Base-by-base conservation (phyloP, 1,139 yeast species). In the Blastobotrys indianensis region DNA sequence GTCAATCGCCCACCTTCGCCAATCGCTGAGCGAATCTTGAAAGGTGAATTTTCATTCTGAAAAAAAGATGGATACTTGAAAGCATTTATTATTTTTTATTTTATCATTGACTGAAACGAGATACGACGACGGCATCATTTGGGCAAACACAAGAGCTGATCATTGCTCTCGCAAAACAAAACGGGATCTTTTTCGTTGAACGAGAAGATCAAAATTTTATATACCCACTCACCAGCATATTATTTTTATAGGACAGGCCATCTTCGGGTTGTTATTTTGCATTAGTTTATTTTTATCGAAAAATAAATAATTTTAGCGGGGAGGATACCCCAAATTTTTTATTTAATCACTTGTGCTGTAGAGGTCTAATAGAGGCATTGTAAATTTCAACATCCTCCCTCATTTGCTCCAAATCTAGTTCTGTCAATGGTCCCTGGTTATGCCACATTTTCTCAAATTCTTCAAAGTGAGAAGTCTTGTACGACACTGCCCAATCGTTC, bases 391-490 rank as follows among this genome's bases (percentile, higher is more conserved):
- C 77, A 51, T 80, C 72, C 44, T 80, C 85, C 32, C 66, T 70
- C 54, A 83, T 70, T 16, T 73, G 74, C 37, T 70, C 74, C 50
- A 67, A 69, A 55, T 80, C 85, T 30, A 70, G 72, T 1, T 70
- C 71, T 37, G 70, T 69, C 45, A 80, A 64, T 6, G 64, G 69
- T 5, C 72, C 69, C 40, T 53, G 42, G 15, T 68, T 66, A 37
- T 73, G 71, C 85, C 88, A 85, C 39, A 77, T 67, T 32, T 68
- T 64, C 29, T 74, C 67, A 56, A 85, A 85, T 59, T 85, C 94
- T 2, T 68, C 70, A 44, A 74, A 76, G 1, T 74, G 69, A 3
- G 74, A 65, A 29, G 59, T 62, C 4, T 69, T 70, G 45, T 69
- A 69, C 13, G 75, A 74, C 50, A 83, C 79, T 11, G 79, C 76